Base-by-base conservation (phyloP, 345 rosid genomes). In the Firmiana major region DNA sequence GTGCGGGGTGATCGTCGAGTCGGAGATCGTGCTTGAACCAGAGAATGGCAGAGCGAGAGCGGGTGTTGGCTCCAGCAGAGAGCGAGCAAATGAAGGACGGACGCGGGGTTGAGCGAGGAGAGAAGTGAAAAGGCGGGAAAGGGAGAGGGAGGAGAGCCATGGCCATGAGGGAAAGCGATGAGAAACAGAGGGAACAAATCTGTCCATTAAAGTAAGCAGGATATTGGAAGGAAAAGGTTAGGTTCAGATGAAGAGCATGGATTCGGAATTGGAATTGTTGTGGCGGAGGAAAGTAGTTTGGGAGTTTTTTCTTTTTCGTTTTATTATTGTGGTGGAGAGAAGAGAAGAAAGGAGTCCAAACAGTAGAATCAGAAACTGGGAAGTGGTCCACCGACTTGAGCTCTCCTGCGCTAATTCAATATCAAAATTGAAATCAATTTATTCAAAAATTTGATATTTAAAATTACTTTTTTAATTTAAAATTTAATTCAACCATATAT, bases 1-100 rank as follows among this genome's bases (percentile, higher is more conserved):
- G 87, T 13, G 92, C 98, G 66, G 90, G 94, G 76, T 94, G 97
- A 77, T 94, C 97, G 64, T 92, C 91, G 75, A 91, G 74, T 79
- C 97, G 97, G 54, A 92, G 93, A 68, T 94, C 98, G 73, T 94
- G 97, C 84, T 94, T 94, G 84, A 89, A 92, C 98, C 98, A 94
- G 76, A 92, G 79, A 80, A 92, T 81, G 63, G 93, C 95, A 42
- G 87, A 78, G 67, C 87, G 88, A 48, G 86, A 79, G 71, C 86
- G 89, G 77, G n/a, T 16, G 38, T 80, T 19, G 53, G 24, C 11
- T 17, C 64, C 48, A 15, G 80, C 48, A 21, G 78, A 77, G 19
- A 53, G 67, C 63, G 81, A 75, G 63, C 87, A 83, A 42, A 28
- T 58, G 26, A 40, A 66, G 83, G 70, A 75, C 36, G 51, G 77